Conservation (phyloP, 441 rosid species). For the Biscutella laevigata region DNA sequence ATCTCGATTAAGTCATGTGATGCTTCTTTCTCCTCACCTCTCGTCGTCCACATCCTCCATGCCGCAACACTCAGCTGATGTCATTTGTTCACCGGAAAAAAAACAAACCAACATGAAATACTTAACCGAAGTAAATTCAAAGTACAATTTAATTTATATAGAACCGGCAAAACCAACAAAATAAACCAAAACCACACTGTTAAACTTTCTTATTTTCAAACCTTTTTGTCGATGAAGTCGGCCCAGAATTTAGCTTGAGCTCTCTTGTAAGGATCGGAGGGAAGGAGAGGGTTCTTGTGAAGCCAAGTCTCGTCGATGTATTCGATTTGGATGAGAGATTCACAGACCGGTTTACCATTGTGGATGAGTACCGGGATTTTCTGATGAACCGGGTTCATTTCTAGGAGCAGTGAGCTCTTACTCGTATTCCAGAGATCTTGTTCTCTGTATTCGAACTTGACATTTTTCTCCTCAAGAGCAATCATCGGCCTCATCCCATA, state of each 20-base stretch:
- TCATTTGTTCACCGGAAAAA: too few relatives aligned
- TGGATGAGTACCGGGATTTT: too few relatives aligned
- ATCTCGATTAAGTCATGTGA: too few relatives aligned
- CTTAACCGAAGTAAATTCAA: too few relatives aligned
- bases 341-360: too few relatives aligned
- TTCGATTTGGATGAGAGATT: conserved; percentile 16
- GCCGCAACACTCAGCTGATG: too few relatives aligned
- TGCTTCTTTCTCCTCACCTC: too few relatives aligned
- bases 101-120: too few relatives aligned
- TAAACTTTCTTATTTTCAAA: not conserved
- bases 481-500: conserved; percentile 17
- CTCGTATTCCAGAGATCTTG: not conserved
- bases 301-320: conserved; percentile 26
- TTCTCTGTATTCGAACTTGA: conserved; percentile 15
- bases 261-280: conserved; percentile 22
- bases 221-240: conserved; percentile 22
- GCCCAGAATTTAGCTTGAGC: conserved; percentile 22
- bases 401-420: conserved; percentile 3
- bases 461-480: conserved; percentile 11
- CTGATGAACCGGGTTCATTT: conserved; percentile 24
- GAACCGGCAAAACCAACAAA: too few relatives aligned
- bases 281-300: not conserved
- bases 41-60: too few relatives aligned
- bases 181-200: not conserved
- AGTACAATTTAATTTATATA: too few relatives aligned